Percentiles rank a stretch among this genome's conserved stretches.
These are phyloP conservation scores for Cetraspora pellucida DNA, from an alignment of 192 early-diverging fungal species.

Conservation along the genomic window DNA sequence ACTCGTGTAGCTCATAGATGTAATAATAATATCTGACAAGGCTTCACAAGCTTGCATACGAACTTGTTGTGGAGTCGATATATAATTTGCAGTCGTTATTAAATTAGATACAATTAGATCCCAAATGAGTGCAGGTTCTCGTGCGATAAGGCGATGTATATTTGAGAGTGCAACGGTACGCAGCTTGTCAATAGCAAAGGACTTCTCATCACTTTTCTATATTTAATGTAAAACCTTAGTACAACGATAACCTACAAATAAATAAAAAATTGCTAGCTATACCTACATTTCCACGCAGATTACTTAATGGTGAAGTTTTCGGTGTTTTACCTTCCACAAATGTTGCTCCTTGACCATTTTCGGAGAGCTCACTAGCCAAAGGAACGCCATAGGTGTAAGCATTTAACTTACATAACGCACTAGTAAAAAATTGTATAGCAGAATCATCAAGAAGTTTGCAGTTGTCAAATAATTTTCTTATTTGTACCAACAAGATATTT, in stretches of 20 bases:
- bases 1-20: slow-evolving; percentile 68
- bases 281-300: slow-evolving; percentile 44
- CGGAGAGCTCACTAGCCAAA: slow-evolving; percentile 25
- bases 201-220: slow-evolving; percentile 72
- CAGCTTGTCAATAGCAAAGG: slow-evolving; percentile 78
- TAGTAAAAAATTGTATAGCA: slow-evolving; percentile 66
- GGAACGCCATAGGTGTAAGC: slow-evolving; percentile 54
- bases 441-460: slow-evolving; percentile 57
- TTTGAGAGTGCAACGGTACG: slow-evolving; percentile 64
- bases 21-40: slow-evolving; percentile 74
- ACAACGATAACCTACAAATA: neutral
- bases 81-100: slow-evolving; percentile 72
- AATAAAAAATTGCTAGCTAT: neutral
- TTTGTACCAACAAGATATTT: slow-evolving; percentile 49
- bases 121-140: slow-evolving; percentile 55
- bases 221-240: neutral
- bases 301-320: slow-evolving; percentile 39
- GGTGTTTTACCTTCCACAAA: slow-evolving; percentile 38
- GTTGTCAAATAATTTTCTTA: slow-evolving; percentile 74
- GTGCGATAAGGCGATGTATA: slow-evolving; percentile 52
- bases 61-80: slow-evolving; percentile 57
- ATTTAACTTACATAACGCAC: slow-evolving; percentile 67
- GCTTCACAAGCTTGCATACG: slow-evolving; percentile 77
- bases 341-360: neutral
- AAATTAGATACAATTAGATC: slow-evolving; percentile 70